Evolutionary conservation across 768 basidiomycete species (phyloP).

Genomic region (Psilocybe cyanescens): DNA sequence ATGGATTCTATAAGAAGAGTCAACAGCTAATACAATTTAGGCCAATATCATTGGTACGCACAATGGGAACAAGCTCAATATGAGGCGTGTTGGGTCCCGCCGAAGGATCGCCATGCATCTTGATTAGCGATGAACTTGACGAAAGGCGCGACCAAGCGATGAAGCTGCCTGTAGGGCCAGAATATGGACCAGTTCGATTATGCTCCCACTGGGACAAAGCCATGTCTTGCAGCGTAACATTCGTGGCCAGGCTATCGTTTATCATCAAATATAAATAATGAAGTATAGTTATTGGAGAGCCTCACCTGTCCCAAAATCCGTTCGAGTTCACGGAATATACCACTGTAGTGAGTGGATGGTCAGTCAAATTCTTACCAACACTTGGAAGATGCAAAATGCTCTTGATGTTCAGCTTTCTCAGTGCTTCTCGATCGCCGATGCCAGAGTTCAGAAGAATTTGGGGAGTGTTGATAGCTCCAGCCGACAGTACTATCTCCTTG

Average conservation of each 20-base stretch:
- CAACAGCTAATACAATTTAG: neutral
- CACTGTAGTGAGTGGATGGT: slow-evolving; percentile 13
- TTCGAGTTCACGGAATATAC: slow-evolving; percentile 10
- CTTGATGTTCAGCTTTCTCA: slow-evolving; percentile 12
- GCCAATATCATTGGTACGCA: neutral
- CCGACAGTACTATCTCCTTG: slow-evolving; percentile 37
- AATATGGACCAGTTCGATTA: neutral
- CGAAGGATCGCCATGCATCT: neutral
- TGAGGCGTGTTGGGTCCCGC: neutral
- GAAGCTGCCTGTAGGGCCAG: neutral
- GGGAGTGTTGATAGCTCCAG: slow-evolving; percentile 19
- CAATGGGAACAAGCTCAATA: neutral
- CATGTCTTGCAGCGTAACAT: neutral
- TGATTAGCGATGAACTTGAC: neutral
- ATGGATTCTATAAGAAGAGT: neutral
- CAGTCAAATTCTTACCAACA: slow-evolving; percentile 23
- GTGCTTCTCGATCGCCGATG: slow-evolving; percentile 19
- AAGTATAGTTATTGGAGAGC: neutral
- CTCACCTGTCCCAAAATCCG: slow-evolving; percentile 3
- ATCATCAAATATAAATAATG: neutral
- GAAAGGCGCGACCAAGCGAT: neutral
- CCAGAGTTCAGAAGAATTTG: slow-evolving; percentile 26
- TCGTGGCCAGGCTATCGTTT: neutral
- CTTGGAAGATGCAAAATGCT: slow-evolving; percentile 16
- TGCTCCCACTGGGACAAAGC: neutral